Evolutionary conservation across 805 yeast species (phyloP).

Genomic region (Yarrowia sp.): DNA sequence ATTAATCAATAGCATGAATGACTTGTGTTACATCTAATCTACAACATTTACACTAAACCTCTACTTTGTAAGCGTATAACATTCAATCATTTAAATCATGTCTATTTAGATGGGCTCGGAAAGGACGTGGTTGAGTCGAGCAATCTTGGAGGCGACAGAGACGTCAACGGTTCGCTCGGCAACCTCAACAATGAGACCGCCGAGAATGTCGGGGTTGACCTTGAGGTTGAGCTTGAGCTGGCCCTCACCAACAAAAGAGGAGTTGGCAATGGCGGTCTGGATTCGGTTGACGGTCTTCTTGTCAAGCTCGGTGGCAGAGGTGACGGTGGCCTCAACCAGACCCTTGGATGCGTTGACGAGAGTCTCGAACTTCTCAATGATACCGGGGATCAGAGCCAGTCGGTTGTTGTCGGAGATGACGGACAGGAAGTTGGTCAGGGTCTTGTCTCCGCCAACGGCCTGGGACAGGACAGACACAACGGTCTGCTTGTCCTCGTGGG

Average conservation of each 20-base stretch:
- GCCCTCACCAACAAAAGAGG: slow-evolving; percentile 82
- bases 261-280: slow-evolving; percentile 76
- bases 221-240: slow-evolving; percentile 82
- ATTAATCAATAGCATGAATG: no score
- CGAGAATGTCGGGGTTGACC: slow-evolving; percentile 88
- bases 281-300: slow-evolving; percentile 77
- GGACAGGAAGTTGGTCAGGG: slow-evolving; percentile 77
- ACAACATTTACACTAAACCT: no score
- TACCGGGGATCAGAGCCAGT: slow-evolving; percentile 68
- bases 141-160: slow-evolving; percentile 81
- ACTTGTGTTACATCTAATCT: no score
- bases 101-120: slow-evolving; percentile 75
- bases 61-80: slow-evolving; percentile 16
- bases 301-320: slow-evolving; percentile 85
- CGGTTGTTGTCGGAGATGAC: slow-evolving; percentile 96
- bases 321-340: slow-evolving; percentile 89
- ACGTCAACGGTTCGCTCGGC: slow-evolving; percentile 97
- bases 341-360: slow-evolving; percentile 91
- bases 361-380: slow-evolving; percentile 73
- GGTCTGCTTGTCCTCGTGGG: slow-evolving; percentile 72
- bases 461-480: slow-evolving; percentile 67
- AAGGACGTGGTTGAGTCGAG: slow-evolving; percentile 87
- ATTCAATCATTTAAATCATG: slow-evolving; percentile 39
- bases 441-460: slow-evolving; percentile 63
- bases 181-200: slow-evolving; percentile 94